Evolutionary conservation across 176 grass and related monocot genomes (phyloP).

Genomic region (Panicum miliaceum): DNA sequence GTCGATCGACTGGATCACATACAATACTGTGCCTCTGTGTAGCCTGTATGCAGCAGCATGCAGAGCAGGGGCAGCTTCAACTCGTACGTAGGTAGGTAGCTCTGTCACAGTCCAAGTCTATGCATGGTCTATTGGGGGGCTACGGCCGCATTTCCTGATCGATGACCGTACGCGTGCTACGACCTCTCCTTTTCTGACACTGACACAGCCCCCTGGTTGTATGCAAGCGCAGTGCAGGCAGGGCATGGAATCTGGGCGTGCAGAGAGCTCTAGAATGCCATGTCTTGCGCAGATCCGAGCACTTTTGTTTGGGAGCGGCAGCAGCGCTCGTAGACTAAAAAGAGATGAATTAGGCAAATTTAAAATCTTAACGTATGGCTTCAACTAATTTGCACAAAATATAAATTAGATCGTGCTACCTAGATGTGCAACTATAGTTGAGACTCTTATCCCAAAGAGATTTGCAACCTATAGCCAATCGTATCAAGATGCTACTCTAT

Average conservation of each 20-base stretch:
- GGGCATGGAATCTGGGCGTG: conserved; percentile 15
- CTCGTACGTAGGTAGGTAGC: conserved; percentile 11
- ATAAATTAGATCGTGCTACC: no score
- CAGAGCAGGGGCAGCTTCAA: neutral
- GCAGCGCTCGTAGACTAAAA: no score
- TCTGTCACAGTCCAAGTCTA: conserved; percentile 33
- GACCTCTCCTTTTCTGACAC: neutral
- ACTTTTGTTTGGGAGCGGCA: neutral
- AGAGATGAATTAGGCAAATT: no score
- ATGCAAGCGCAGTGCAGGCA: neutral
- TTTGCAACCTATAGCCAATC: no score
- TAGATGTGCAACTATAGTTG: no score
- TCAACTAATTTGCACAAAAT: no score
- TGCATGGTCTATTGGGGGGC: no score
- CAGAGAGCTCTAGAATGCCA: neutral
- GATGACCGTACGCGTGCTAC: conserved; percentile 7
- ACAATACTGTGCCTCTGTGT: neutral
- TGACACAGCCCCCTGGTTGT: neutral
- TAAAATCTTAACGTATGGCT: no score
- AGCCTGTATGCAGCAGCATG: neutral
- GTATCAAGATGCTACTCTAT: no score
- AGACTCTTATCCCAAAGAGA: no score
- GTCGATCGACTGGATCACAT: conserved; percentile 30
- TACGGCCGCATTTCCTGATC: conserved; percentile 35
- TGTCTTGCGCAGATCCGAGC: neutral